phyloP scores from a whole-genome alignment of 441 rosid genomes.

The Heliophila coronopifolia region DNA sequence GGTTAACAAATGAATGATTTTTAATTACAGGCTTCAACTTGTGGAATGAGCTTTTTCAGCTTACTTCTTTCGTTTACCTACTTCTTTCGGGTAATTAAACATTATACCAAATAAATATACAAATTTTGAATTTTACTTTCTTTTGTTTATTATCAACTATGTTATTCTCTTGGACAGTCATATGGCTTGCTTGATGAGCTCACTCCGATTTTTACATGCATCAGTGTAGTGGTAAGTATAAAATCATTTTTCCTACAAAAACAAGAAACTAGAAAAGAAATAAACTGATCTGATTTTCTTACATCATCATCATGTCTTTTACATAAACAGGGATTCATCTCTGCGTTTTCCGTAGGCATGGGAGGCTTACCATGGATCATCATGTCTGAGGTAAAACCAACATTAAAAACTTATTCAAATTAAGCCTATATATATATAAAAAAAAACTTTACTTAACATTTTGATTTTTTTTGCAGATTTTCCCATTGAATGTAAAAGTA shows the following conservation, averaged over 20 bases:
- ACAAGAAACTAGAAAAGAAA: no score
- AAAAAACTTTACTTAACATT: no score
- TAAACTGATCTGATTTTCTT: no score
- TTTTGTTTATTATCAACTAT: not conserved
- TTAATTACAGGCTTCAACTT: conserved; percentile 36
- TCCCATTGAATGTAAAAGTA: conserved; percentile 48
- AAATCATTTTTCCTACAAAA: no score
- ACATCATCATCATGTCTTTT: no score
- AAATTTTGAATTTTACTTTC: not conserved
- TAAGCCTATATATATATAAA: no score
- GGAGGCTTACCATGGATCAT: conserved; percentile 56
- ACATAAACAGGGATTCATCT: no score
- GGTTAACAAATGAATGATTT: conserved; percentile 12
- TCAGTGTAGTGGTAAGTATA: conserved; percentile 37
- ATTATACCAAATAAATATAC: not conserved
- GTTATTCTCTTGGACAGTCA: conserved; percentile 13
- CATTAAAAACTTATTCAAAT: no score
- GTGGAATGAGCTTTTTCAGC: conserved; percentile 34
- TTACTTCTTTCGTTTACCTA: conserved; percentile 36
- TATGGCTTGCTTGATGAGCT: conserved; percentile 26
- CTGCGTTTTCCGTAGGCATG: conserved; percentile 43
- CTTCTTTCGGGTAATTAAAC: conserved; percentile 35
- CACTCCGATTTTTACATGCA: conserved; percentile 38
- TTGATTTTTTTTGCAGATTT: conserved; percentile 34
- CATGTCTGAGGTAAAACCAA: conserved; percentile 74